Conservation (phyloP, 108 stramenopile species). For the Thalassiosira profunda region DNA sequence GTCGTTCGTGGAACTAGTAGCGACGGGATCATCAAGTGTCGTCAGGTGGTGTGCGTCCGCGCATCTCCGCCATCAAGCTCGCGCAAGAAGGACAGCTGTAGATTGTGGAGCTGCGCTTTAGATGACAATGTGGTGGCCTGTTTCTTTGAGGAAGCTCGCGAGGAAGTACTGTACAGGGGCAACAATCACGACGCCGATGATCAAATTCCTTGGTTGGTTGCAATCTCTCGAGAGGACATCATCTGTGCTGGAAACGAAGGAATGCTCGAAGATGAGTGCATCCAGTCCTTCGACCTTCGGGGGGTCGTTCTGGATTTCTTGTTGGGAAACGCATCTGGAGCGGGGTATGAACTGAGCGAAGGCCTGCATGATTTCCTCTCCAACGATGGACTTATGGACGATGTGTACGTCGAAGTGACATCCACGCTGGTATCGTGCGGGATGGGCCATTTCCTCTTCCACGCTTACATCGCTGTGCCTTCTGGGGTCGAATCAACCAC, state of each 20-base stretch:
- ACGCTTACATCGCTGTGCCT: conserved; percentile 22
- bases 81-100: conserved; percentile 18
- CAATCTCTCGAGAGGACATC: conserved; percentile 35
- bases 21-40: conserved; percentile 16
- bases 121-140: conserved; percentile 35
- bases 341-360: conserved; percentile 8
- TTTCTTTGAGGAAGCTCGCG: conserved; percentile 10
- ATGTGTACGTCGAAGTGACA: conserved; percentile 8
- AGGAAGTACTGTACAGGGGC: background rate
- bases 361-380: conserved; percentile 31
- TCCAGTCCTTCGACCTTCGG: conserved; percentile 30
- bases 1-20: conserved; percentile 18
- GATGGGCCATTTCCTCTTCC: conserved; percentile 20
- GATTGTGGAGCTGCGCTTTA: conserved; percentile 10
- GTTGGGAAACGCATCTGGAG: background rate
- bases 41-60: conserved; percentile 30
- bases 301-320: conserved; percentile 26
- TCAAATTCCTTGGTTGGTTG: conserved; percentile 19
- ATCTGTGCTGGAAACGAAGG: conserved; percentile 49
- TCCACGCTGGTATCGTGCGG: conserved; percentile 31
- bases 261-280: conserved; percentile 18
- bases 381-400: conserved; percentile 14
- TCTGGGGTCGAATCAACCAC: background rate
- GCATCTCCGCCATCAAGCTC: conserved; percentile 22
- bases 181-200: no score